phyloP scores from a whole-genome alignment of 495 filamentous ascomycete species.

The Neurospora tetraspora region DNA sequence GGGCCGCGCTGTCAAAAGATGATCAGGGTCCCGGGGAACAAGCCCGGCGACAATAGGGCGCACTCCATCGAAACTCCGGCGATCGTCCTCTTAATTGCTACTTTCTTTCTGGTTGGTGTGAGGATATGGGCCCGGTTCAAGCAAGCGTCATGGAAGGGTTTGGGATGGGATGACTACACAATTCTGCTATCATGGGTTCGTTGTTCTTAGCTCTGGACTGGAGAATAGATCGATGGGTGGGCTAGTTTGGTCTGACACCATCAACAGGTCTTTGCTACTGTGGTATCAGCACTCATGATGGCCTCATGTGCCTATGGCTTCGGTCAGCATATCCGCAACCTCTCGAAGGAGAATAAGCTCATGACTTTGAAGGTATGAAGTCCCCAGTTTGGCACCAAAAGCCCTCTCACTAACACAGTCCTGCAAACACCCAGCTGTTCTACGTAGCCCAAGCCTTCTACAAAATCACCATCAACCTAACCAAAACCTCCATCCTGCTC shows the following conservation, averaged over 20 bases:
- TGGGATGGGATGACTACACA: constrained; percentile 29
- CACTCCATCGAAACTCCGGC: constrained; percentile 23
- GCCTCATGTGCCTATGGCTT: constrained; percentile 25
- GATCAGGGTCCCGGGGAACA: constrained; percentile 8
- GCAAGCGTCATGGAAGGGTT: constrained; percentile 15
- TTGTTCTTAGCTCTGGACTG: not conserved
- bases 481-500: constrained; percentile 21
- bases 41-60: constrained; percentile 16
- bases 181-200: constrained; percentile 25
- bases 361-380: constrained; percentile 22
- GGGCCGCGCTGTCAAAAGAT: not conserved
- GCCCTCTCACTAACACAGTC: not conserved
- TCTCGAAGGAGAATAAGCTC: constrained; percentile 15
- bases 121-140: constrained; percentile 21
- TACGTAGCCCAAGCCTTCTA: constrained; percentile 22
- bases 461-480: constrained; percentile 22
- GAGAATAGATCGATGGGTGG: not conserved
- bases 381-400: not conserved
- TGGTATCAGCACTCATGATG: constrained; percentile 23
- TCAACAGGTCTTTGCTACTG: constrained; percentile 16
- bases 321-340: constrained; percentile 23
- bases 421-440: constrained; percentile 8
- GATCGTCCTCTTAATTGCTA: constrained; percentile 24
- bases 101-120: constrained; percentile 19
- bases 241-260: constrained; percentile 1